Base-by-base conservation (phyloP, 345 rosid genomes). In the Hypericum androsaemum region DNA sequence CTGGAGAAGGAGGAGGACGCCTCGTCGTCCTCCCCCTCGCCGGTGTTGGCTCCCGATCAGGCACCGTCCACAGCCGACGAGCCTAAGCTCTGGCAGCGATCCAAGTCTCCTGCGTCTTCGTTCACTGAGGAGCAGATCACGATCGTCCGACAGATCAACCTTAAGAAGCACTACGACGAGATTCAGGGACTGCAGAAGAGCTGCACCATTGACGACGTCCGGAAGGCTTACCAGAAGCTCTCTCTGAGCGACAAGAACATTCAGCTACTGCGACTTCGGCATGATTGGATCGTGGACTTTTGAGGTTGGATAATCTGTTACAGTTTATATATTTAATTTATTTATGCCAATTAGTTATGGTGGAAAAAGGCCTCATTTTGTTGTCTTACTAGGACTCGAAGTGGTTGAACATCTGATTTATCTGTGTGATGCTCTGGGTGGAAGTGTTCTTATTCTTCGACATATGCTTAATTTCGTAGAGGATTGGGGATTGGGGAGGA, bases 171-270 rank as follows among this genome's bases (percentile, higher is more conserved):
- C 62, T 83, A 77, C 36, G 88, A 92, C 67, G 96, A 92, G 53
- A 81, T 92, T 46, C 12, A 88, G 50, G 97, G 97, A 13, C 28
- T 88, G 12, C 88, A 85, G 55, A 78, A 60, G 67, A 52, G 54
- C 38, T 81, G 90, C 60, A 57, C 90, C 5, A 82, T 81, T 6
- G 96, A 92, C 43, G 98, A 92, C 74, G 68, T 87, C 5, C 70
- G 89, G 35, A 90, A 87, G 66, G 88, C 95, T 0, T 90, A 90
- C 16, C 65, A 95, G 44, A 90, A 90, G 64, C 74, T 90, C 41
- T 87, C 98, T 0, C 67, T 87, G 71, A 87, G 84, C 62, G 98
- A 87, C 37, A n/a, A n/a, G n/a, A n/a, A n/a, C n/a, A n/a, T n/a
- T n/a, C n/a, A 58, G 56, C 36, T 10, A 39, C 59, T 1, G 63